phyloP scores from a whole-genome alignment of 371 early-diverging fungal genomes.

The Polyrhizophydium stewartii region DNA sequence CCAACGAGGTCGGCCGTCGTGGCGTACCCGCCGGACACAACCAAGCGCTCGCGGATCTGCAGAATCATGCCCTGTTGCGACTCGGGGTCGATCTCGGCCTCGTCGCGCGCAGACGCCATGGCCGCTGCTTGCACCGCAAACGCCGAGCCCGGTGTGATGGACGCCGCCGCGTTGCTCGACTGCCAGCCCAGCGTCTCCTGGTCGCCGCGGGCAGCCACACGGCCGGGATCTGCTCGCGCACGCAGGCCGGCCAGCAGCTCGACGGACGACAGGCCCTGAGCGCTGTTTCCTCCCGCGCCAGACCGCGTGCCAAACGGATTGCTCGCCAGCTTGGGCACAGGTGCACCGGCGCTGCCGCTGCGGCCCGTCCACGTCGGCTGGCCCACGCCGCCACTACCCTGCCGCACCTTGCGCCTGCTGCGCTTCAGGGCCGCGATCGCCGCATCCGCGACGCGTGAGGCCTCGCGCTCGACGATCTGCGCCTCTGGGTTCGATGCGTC shows the following conservation, averaged over 20 bases:
- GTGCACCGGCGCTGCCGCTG: slow-evolving; percentile 58
- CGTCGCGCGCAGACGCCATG: background rate
- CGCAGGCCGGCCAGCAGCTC: slow-evolving; percentile 37
- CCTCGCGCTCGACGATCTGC: slow-evolving; percentile 72
- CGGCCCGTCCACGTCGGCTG: slow-evolving; percentile 55
- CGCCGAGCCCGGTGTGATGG: background rate
- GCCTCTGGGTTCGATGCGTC: slow-evolving; percentile 60
- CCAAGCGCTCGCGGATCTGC: slow-evolving; percentile 52
- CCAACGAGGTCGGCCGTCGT: slow-evolving; percentile 47
- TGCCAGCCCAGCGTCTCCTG: background rate
- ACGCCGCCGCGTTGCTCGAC: background rate
- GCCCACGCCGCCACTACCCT: slow-evolving; percentile 22
- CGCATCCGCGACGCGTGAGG: slow-evolving; percentile 48
- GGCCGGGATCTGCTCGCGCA: slow-evolving; percentile 26
- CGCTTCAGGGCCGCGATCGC: slow-evolving; percentile 43
- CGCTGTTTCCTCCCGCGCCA: no score
- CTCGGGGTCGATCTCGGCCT: slow-evolving; percentile 5
- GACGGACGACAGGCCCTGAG: background rate
- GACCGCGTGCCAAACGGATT: background rate
- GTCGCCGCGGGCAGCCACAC: slow-evolving; percentile 16
- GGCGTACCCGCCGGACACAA: slow-evolving; percentile 42
- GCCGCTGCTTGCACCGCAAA: background rate
- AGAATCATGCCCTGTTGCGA: slow-evolving; percentile 32
- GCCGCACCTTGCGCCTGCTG: slow-evolving; percentile 25
- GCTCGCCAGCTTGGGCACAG: slow-evolving; percentile 13